phyloP scores from a whole-genome alignment of 495 filamentous ascomycete species.

The Aspergillus avenaceus region DNA sequence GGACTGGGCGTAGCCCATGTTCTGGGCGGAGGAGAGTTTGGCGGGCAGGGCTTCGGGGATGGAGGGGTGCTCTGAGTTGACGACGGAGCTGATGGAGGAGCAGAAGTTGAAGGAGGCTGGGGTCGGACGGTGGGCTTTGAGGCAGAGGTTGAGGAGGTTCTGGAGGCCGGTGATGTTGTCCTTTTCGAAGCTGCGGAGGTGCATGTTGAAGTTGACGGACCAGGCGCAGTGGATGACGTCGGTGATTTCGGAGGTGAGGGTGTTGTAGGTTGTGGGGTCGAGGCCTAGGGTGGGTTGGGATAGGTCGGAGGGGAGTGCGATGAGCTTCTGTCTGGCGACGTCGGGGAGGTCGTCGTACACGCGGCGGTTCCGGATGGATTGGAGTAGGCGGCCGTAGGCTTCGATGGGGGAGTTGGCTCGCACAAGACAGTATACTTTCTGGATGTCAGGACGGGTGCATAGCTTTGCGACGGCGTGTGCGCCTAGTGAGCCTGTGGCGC shows the following conservation, averaged over 20 bases:
- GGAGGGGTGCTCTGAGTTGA: constrained; percentile 17
- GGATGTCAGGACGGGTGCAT: constrained; percentile 20
- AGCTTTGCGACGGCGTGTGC: constrained; percentile 19
- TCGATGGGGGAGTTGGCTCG: constrained; percentile 43
- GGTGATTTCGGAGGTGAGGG: constrained; percentile 38
- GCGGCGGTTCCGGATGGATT: constrained; percentile 38
- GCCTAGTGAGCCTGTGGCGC: constrained; percentile 23
- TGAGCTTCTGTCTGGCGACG: constrained; percentile 29
- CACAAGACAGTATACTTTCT: constrained; percentile 52
- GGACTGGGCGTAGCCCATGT: constrained; percentile 56
- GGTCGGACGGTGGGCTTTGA: constrained; percentile 23
- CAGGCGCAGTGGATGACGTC: constrained; percentile 63
- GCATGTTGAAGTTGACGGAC: constrained; percentile 67
- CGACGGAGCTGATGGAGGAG: constrained; percentile 53
- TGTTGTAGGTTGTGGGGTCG: constrained; percentile 22
- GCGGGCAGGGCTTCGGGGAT: constrained; percentile 48
- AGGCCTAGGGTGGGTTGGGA: constrained; percentile 44
- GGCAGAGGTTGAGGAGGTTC: constrained; percentile 54
- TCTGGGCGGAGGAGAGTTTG: constrained; percentile 45
- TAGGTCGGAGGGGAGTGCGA: constrained; percentile 35
- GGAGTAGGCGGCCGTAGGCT: constrained; percentile 45
- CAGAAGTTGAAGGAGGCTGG: constrained; percentile 52
- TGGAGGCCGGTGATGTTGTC: constrained; percentile 52
- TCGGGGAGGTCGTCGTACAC: constrained; percentile 17
- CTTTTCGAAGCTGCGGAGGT: constrained; percentile 52